Conservation (phyloP, 2,329 filamentous ascomycete genomes). For the Penicillium sp. region DNA sequence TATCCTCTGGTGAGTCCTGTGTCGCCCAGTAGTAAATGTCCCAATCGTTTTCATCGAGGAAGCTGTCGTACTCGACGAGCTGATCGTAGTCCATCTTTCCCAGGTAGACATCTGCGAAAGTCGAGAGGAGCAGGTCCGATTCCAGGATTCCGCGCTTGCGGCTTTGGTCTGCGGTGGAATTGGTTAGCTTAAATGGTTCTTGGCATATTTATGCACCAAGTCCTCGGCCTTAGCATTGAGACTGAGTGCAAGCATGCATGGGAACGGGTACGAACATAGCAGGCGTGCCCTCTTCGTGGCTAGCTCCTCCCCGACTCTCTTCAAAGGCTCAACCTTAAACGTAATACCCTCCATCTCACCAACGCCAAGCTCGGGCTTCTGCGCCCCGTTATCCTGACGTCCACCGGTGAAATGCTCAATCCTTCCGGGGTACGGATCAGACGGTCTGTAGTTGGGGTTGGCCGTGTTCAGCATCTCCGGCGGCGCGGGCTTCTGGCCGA, state of each 20-base stretch:
- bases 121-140: constrained; percentile 91
- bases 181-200: constrained; percentile 7
- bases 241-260: not conserved
- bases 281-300: constrained; percentile 86
- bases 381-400: constrained; percentile 53
- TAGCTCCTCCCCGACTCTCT: constrained; percentile 76
- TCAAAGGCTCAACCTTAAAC: constrained; percentile 87
- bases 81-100: constrained; percentile 68
- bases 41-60: constrained; percentile 99
- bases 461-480: constrained; percentile 60
- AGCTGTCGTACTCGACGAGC: constrained; percentile 80
- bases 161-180: constrained; percentile 70
- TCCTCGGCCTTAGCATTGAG: not conserved
- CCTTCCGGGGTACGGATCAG: constrained; percentile 60
- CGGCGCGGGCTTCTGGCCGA: constrained; percentile 56
- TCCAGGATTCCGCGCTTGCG: constrained; percentile 95
- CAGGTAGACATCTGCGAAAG: constrained; percentile 82
- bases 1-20: constrained; percentile 61
- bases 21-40: constrained; percentile 99
- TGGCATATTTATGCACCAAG: not conserved
- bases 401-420: constrained; percentile 65
- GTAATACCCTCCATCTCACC: constrained; percentile 83
- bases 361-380: constrained; percentile 67
- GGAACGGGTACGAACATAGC: constrained; percentile 50
- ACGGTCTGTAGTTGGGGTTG: constrained; percentile 56